A percentile compares a stretch with the other conserved stretches of the same genome.
Evolutionary conservation across 208 protist species (phyloP).

Genomic region (Acanthamoeba lugdunensis): DNA sequence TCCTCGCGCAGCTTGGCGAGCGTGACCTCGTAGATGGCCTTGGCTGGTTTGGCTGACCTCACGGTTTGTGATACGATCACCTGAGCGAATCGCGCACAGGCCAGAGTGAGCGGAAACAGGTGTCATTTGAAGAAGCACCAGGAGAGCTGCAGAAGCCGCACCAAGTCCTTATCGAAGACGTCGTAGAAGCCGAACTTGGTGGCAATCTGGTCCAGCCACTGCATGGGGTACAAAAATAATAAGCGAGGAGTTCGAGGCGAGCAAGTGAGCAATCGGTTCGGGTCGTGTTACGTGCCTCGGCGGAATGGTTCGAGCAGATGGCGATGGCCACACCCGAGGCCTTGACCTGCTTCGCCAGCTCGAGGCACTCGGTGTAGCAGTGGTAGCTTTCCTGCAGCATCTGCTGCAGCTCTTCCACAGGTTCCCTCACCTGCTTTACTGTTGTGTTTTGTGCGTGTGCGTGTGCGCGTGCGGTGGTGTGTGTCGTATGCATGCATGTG

Average conservation of each 20-base stretch:
- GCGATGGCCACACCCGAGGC: neutral
- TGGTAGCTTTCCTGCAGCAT: constrained; percentile 52
- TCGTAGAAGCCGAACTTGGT: constrained; percentile 57
- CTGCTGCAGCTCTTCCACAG: constrained; percentile 27
- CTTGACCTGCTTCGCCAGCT: constrained; percentile 50
- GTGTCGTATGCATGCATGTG: neutral
- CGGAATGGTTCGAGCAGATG: constrained; percentile 30
- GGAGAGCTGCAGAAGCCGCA: neutral
- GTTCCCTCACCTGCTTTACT: constrained; percentile 40
- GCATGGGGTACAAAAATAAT: too few relatives aligned
- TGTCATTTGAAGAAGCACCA: neutral
- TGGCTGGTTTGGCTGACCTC: constrained; percentile 37
- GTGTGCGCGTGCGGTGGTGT: too few relatives aligned
- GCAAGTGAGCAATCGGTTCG: neutral
- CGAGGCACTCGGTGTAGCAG: constrained; percentile 23
- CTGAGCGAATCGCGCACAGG: neutral
- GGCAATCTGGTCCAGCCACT: constrained; percentile 61
- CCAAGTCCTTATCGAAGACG: constrained; percentile 64
- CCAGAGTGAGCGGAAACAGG: neutral
- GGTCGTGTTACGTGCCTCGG: neutral
- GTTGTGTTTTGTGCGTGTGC: too few relatives aligned
- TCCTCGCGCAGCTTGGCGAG: constrained; percentile 44
- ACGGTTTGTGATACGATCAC: constrained; percentile 58
- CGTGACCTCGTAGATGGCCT: constrained; percentile 37
- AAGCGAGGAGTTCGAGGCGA: neutral